These are phyloP conservation scores for Clitopilus hobsonii DNA, from an alignment of 768 basidiomycete species.

Conservation along the genomic window DNA sequence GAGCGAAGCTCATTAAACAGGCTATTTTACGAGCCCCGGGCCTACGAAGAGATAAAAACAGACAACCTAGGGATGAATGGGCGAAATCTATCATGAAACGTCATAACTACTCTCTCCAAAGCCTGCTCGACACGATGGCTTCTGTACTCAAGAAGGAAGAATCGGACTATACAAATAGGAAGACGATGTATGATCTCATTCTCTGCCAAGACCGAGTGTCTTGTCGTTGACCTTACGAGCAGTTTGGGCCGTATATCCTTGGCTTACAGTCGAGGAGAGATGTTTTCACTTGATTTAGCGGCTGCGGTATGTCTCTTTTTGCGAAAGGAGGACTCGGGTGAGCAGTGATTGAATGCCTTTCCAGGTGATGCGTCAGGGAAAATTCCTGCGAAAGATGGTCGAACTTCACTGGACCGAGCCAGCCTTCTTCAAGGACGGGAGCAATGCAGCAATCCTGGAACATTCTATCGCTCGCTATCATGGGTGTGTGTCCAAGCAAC, in stretches of 20 bases:
- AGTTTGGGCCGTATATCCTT: neutral
- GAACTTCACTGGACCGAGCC: slow-evolving; percentile 46
- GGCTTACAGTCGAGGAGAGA: neutral
- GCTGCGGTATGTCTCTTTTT: neutral
- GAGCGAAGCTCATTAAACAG: neutral
- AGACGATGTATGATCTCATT: neutral
- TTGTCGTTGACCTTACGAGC: no score
- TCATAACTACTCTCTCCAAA: neutral
- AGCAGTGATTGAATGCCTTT: neutral
- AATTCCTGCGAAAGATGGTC: slow-evolving; percentile 48
- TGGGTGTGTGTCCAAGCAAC: slow-evolving; percentile 36
- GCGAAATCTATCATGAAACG: neutral
- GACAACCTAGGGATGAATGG: neutral
- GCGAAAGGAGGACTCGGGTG: neutral
- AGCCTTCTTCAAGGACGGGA: slow-evolving; percentile 29
- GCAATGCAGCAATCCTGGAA: slow-evolving; percentile 35
- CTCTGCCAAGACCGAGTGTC: no score
- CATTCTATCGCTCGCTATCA: slow-evolving; percentile 55
- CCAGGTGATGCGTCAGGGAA: slow-evolving; percentile 50
- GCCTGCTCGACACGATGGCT: neutral
- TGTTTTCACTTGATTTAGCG: neutral
- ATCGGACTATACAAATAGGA: neutral
- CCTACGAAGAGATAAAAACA: neutral
- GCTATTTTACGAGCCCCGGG: neutral
- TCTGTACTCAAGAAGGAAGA: neutral